Conservation (phyloP, 2,329 filamentous ascomycete genomes). For the Pestalotiopsis sp. region DNA sequence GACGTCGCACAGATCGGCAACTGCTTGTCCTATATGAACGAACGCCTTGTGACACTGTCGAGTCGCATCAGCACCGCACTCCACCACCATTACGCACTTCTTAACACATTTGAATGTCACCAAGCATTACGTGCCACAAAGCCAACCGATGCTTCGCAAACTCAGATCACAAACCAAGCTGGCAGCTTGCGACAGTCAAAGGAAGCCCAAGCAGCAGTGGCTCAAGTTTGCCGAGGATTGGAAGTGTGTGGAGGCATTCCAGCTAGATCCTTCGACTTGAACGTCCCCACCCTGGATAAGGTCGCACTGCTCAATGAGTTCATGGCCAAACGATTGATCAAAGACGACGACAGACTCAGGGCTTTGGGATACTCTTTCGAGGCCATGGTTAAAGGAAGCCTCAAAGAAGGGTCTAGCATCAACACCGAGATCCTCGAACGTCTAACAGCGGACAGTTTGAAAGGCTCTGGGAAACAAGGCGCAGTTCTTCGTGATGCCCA, state of each 20-base stretch:
- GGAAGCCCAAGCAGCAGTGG: not conserved
- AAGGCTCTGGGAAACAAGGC: conserved; percentile 14
- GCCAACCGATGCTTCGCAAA: not conserved
- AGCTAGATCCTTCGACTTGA: conserved; percentile 11
- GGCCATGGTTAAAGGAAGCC: conserved; percentile 20
- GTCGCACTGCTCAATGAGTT: conserved; percentile 24
- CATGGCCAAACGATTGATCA: conserved; percentile 23
- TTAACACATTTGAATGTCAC: conserved; percentile 16
- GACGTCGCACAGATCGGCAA: conserved; percentile 20
- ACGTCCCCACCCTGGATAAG: conserved; percentile 12
- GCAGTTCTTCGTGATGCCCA: conserved; percentile 26
- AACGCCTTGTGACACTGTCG: conserved; percentile 20
- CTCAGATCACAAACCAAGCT: not conserved
- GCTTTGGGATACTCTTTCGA: conserved; percentile 28
- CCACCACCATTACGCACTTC: conserved; percentile 23
- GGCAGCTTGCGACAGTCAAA: too few relatives aligned
- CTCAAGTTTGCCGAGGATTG: conserved; percentile 20
- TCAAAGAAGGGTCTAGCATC: conserved; percentile 25
- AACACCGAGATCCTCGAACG: conserved; percentile 24
- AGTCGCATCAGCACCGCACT: conserved; percentile 19
- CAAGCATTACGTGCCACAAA: conserved; percentile 1
- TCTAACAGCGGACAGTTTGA: conserved; percentile 25
- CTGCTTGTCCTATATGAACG: conserved; percentile 26
- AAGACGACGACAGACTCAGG: conserved; percentile 23
- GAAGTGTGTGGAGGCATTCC: conserved; percentile 24